Evolutionary conservation across 805 yeast species (phyloP).

Genomic region (Yarrowia sp.): DNA sequence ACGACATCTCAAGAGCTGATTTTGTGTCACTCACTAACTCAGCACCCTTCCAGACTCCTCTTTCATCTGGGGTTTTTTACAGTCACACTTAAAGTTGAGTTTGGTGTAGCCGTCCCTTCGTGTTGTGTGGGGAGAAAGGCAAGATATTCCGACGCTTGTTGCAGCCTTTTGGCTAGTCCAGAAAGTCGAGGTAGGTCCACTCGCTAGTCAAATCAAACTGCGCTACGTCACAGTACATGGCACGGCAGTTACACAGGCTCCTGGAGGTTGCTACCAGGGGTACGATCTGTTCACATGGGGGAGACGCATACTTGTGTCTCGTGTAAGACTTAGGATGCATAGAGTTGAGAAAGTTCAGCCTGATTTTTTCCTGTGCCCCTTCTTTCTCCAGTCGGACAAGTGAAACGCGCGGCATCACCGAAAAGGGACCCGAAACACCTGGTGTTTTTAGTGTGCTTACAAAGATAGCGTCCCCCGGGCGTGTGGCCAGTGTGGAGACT

Average conservation of each 20-base stretch:
- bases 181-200: neutral
- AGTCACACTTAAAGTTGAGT: conserved; percentile 2
- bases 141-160: neutral
- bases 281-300: neutral
- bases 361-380: neutral
- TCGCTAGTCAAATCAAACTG: neutral
- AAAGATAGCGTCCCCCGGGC: neutral
- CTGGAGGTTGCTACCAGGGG: neutral
- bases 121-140: conserved; percentile 16
- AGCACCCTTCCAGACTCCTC: neutral
- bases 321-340: conserved; percentile 5
- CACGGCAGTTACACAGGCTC: neutral
- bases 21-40: neutral
- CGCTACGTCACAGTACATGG: neutral
- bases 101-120: conserved; percentile 16
- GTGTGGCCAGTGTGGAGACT: neutral
- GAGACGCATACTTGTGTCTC: conserved; percentile 6
- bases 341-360: conserved; percentile 1
- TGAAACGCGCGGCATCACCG: conserved; percentile 1
- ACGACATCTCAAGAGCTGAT: neutral
- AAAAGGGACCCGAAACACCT: conserved; percentile 2
- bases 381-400: neutral
- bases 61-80: neutral
- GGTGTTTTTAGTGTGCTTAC: neutral
- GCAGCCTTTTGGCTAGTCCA: neutral